phyloP scores from a whole-genome alignment of 371 early-diverging fungal genomes.

The Haplosporangium sp. region DNA sequence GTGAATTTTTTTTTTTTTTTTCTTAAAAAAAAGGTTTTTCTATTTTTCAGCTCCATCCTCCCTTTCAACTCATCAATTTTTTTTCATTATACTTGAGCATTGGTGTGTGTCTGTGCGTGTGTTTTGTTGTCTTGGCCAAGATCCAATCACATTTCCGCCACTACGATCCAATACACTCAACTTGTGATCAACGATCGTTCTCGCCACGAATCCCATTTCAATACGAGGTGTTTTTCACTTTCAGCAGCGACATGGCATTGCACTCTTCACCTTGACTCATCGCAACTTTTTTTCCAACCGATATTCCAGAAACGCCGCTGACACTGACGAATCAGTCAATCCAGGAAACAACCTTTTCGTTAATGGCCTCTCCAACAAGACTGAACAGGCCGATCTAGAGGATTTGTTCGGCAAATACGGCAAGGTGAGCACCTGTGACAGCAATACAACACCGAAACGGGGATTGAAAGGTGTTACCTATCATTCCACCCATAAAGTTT shows the following conservation, averaged over 20 bases:
- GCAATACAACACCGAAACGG: neutral
- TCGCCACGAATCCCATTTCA: too few relatives aligned
- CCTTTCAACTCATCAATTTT: too few relatives aligned
- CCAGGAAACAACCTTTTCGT: conserved; percentile 86
- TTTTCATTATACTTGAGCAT: too few relatives aligned
- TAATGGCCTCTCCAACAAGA: conserved; percentile 73
- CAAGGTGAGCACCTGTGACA: conserved; percentile 57
- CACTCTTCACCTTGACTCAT: conserved; percentile 11
- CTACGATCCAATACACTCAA: too few relatives aligned
- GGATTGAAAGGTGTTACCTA: neutral
- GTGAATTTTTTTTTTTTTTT: too few relatives aligned
- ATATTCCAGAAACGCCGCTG: conserved; percentile 13
- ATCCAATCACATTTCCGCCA: too few relatives aligned
- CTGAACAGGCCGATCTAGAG: conserved; percentile 74
- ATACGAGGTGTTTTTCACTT: too few relatives aligned
- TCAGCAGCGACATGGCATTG: neutral
- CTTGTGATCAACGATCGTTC: too few relatives aligned
- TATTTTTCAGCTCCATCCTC: too few relatives aligned
- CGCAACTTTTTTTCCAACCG: conserved; percentile 18
- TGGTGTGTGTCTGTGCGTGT: too few relatives aligned
- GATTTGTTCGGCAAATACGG: conserved; percentile 82
- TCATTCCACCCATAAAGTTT: neutral
- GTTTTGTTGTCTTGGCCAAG: too few relatives aligned
- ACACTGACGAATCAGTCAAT: conserved; percentile 62
- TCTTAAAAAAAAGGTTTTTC: too few relatives aligned